A percentile compares a stretch with the other conserved stretches of the same genome.
Evolutionary conservation across 2,329 filamentous ascomycete genomes (phyloP).

Genomic region (Fusarium subtropicale): DNA sequence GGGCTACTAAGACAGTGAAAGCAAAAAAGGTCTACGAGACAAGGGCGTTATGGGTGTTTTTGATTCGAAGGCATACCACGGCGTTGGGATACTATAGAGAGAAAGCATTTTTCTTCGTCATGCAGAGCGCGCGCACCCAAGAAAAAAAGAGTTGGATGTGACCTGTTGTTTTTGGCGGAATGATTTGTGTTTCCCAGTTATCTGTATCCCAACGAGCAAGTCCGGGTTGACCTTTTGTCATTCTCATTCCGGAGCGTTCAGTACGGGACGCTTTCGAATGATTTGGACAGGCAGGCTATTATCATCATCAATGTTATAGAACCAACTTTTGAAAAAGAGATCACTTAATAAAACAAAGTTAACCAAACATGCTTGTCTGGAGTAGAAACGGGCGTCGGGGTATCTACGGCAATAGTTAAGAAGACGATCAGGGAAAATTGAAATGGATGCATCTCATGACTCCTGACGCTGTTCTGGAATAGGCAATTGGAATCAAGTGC

Average conservation of each 20-base stretch:
- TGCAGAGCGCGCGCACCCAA: constrained; percentile 23
- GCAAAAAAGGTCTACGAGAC: constrained; percentile 27
- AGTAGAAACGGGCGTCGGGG: too few relatives aligned
- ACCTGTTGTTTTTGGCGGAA: constrained; percentile 24
- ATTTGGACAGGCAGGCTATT: constrained; percentile 6
- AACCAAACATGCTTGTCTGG: not conserved
- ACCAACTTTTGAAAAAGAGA: not conserved
- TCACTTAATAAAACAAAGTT: constrained; percentile 3
- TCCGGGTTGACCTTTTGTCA: constrained; percentile 6
- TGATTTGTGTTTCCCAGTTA: constrained; percentile 19
- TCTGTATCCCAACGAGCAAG: constrained; percentile 3
- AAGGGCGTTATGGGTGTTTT: constrained; percentile 43
- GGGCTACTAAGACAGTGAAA: constrained; percentile 4
- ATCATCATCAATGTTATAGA: not conserved
- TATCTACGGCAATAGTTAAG: not conserved
- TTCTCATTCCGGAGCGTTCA: constrained; percentile 17
- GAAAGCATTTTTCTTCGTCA: constrained; percentile 38
- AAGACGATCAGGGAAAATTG: constrained; percentile 1
- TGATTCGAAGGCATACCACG: constrained; percentile 45
- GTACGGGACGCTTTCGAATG: constrained; percentile 9
- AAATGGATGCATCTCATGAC: constrained; percentile 1
- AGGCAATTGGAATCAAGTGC: constrained; percentile 27
- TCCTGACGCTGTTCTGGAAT: not conserved
- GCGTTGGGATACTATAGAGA: constrained; percentile 43
- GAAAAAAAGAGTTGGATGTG: constrained; percentile 22